These are phyloP conservation scores for Neonectria hederae DNA, from an alignment of 2,329 filamentous ascomycete species.

Conservation along the genomic window DNA sequence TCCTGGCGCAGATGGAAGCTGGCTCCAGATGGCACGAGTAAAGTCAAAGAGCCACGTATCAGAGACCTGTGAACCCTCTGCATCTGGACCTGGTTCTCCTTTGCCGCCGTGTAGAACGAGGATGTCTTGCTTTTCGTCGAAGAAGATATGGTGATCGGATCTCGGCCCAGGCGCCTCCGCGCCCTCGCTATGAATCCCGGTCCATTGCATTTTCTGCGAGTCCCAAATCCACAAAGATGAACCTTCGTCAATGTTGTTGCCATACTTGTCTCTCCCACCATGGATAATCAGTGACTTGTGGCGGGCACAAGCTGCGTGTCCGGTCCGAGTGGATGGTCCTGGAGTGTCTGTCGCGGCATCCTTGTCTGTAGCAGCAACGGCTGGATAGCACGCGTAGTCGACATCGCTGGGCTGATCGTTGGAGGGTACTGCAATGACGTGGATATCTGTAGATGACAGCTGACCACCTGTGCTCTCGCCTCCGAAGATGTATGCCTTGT, in stretches of 20 bases:
- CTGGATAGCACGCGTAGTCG: conserved; percentile 36
- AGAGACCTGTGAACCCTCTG: conserved; percentile 1
- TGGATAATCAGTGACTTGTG: conserved; percentile 25
- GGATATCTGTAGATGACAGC: conserved; percentile 29
- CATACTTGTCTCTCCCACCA: conserved; percentile 23
- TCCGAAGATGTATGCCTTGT: conserved; percentile 34
- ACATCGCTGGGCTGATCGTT: neutral
- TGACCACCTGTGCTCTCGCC: conserved; percentile 26
- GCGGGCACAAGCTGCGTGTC: conserved; percentile 29
- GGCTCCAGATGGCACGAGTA: conserved; percentile 21
- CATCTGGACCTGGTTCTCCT: neutral
- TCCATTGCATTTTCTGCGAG: conserved; percentile 17
- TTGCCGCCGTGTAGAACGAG: conserved; percentile 29
- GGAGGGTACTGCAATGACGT: conserved; percentile 19
- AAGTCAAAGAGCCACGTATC: conserved; percentile 36
- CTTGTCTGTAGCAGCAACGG: conserved; percentile 4
- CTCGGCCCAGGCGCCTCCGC: conserved; percentile 8
- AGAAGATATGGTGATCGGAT: conserved; percentile 29
- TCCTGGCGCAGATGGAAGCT: conserved; percentile 21
- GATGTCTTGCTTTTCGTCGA: conserved; percentile 21
- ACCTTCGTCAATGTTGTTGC: conserved; percentile 19
- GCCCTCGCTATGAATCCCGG: conserved; percentile 19
- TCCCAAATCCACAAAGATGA: conserved; percentile 34
- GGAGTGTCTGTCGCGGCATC: conserved; percentile 4
- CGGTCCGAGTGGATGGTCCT: conserved; percentile 10